These are phyloP conservation scores for Neonectria hederae DNA, from an alignment of 2,329 filamentous ascomycete species.

Conservation along the genomic window DNA sequence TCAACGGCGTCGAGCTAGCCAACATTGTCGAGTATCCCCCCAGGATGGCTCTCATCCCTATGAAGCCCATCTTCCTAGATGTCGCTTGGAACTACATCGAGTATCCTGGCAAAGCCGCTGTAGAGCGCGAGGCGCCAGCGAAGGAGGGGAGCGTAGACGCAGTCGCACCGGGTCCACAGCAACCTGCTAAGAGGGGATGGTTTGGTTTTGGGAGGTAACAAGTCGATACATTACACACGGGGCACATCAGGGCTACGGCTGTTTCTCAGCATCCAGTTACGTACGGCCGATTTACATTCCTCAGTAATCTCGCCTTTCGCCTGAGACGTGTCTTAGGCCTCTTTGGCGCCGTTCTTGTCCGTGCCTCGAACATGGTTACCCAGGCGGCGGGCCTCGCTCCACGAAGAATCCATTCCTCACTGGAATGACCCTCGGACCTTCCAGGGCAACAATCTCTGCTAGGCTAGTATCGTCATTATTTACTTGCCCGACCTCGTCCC, in stretches of 20 bases:
- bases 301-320: conserved; percentile 6
- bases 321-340: conserved; percentile 27
- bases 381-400: conserved; percentile 23
- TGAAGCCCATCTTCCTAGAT: conserved; percentile 96
- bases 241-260: conserved; percentile 23
- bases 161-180: conserved; percentile 47
- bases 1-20: conserved; percentile 74
- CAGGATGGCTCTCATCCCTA: conserved; percentile 81
- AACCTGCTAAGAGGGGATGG: conserved; percentile 72
- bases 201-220: conserved; percentile 73
- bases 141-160: conserved; percentile 42
- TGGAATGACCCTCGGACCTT: conserved; percentile 23
- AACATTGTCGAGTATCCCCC: conserved; percentile 91
- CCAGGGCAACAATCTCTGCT: conserved; percentile 17
- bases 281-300: conserved; percentile 14
- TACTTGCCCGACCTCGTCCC: conserved; percentile 16
- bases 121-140: conserved; percentile 33
- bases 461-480: conserved; percentile 29
- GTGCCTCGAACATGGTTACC: conserved; percentile 28
- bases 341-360: conserved; percentile 18
- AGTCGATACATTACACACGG: conserved; percentile 28
- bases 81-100: conserved; percentile 98
- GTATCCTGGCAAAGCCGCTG: conserved; percentile 74
- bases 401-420: conserved; percentile 33
- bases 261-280: conserved; percentile 14